phyloP scores from a whole-genome alignment of 805 yeast genomes.

The Sungouiella thailandica region DNA sequence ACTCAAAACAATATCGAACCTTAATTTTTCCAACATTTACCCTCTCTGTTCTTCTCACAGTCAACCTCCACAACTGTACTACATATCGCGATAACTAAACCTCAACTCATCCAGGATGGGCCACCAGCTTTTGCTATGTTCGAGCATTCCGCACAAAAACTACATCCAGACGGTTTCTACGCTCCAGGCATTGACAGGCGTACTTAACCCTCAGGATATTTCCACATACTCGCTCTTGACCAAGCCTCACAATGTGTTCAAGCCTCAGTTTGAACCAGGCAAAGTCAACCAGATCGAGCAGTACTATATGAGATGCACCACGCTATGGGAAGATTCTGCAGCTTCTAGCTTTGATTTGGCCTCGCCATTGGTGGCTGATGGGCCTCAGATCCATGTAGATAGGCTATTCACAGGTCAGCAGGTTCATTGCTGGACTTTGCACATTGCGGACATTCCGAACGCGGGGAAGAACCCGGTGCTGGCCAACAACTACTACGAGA shows the following conservation, averaged over 20 bases:
- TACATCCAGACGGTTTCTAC: slow-evolving; percentile 42
- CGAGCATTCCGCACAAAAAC: slow-evolving; percentile 39
- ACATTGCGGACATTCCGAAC: slow-evolving; percentile 66
- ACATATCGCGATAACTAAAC: too few species aligned
- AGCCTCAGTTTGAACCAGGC: slow-evolving; percentile 51
- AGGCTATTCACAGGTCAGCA: slow-evolving; percentile 25
- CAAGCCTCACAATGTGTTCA: slow-evolving; percentile 47
- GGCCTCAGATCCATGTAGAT: slow-evolving; percentile 20
- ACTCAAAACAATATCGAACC: too few species aligned
- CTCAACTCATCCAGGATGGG: slow-evolving; percentile 49
- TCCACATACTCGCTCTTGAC: slow-evolving; percentile 46
- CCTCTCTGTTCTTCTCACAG: too few species aligned
- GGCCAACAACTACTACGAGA: slow-evolving; percentile 59
- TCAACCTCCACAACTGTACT: too few species aligned
- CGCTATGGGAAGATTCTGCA: slow-evolving; percentile 40
- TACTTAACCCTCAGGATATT: slow-evolving; percentile 38
- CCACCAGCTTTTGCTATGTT: slow-evolving; percentile 47
- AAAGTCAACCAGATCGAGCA: slow-evolving; percentile 55
- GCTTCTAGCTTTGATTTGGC: slow-evolving; percentile 20
- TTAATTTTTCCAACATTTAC: too few species aligned
- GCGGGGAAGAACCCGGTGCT: slow-evolving; percentile 66
- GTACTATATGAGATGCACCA: slow-evolving; percentile 44
- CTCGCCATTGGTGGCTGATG: slow-evolving; percentile 19
- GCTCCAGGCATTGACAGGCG: slow-evolving; percentile 49
- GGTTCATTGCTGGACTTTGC: slow-evolving; percentile 52